Percentiles rank a stretch among this genome's conserved stretches.
Evolutionary conservation across 2,329 filamentous ascomycete genomes (phyloP).

Genomic region (Arthrobotrys musiformis): DNA sequence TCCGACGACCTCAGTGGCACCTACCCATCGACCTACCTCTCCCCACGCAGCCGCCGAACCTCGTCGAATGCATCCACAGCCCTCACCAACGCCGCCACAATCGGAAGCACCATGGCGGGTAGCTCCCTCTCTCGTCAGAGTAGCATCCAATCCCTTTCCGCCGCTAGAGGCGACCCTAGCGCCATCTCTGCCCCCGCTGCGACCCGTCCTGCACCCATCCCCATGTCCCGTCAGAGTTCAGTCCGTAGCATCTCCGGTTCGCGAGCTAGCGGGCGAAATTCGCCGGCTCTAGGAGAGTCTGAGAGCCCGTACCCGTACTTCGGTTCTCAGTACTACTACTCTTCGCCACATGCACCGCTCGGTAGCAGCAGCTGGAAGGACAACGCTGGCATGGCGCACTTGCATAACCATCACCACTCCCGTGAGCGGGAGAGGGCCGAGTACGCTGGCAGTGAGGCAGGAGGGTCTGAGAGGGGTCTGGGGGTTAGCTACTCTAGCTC

Average conservation of each 20-base stretch:
- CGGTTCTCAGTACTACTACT: conserved; percentile 50
- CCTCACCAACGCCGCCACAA: conserved; percentile 68
- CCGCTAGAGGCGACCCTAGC: conserved; percentile 65
- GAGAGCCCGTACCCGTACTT: conserved; percentile 54
- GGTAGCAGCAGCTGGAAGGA: conserved; percentile 53
- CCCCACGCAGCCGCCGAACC: conserved; percentile 66
- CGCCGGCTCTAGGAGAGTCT: conserved; percentile 47
- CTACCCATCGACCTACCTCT: conserved; percentile 50
- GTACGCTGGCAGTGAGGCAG: conserved; percentile 51
- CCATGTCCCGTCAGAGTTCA: conserved; percentile 50
- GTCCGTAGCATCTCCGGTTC: conserved; percentile 52
- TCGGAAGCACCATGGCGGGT: conserved; percentile 68
- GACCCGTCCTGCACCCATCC: conserved; percentile 45
- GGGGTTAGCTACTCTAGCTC: conserved; percentile 48
- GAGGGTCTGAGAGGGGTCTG: conserved; percentile 43
- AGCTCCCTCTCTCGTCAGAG: conserved; percentile 64
- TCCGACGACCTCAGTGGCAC: conserved; percentile 49
- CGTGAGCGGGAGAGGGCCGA: conserved; percentile 52
- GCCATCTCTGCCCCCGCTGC: background rate
- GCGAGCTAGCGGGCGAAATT: conserved; percentile 49
- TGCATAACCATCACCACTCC: conserved; percentile 52
- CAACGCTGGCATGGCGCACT: conserved; percentile 30
- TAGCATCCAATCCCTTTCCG: conserved; percentile 63
- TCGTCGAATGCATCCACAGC: conserved; percentile 72
- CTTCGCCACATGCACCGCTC: conserved; percentile 31